Evolutionary conservation across 352 stramenopile genomes (phyloP), one percentile per base, ranked within the genome.

Genomic region (Phytophthora tubulina): DNA sequence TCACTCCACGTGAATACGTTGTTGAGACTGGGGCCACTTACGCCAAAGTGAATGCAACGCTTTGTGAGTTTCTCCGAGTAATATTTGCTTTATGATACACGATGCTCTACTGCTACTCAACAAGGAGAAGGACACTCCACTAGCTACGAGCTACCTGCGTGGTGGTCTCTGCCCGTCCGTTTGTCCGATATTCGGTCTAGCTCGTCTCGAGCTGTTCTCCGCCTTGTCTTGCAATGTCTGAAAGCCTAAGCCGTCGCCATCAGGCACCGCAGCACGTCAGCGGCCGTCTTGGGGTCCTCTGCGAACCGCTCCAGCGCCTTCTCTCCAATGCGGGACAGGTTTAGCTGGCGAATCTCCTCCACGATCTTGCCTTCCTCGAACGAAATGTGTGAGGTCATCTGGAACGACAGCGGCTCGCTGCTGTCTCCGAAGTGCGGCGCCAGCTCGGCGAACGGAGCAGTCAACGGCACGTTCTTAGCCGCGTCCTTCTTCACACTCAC

Each of bases 271-370:
- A 94, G 72, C 56, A 91, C 78, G 30, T 90, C 78, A 6, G 80
- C 75, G 38, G 73, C 74, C 53, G 88, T 89, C 71, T 80, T 77
- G 3, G 87, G 82, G 42, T 92, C 81, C 21, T 81, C 56, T 9
- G 75, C 74, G 46, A 91, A 91, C 55, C 77, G 85, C 61, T 79
- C 51, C 51, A 93, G 52, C 13, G 80, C 76, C 32, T 74, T 68
- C 54, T 90, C 80, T 4, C 80, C 76, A 60, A 94, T 88, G 52
- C 76, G 81, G n/a, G 79, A 69, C 54, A 93, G 74, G 68, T 92
- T 88, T 2, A 91, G 63, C 75, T 92, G 84, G 14, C 89, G 89
- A 61, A 92, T 90, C 72, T 96, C 89, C 59, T 96, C 89, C 4
- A 72, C 63, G 56, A 96, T 92, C 72, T 88, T 88, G 42, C 80